These are phyloP conservation scores for Trifolium subterraneum DNA, from an alignment of 306 rosid genomes.

Conservation along the genomic window DNA sequence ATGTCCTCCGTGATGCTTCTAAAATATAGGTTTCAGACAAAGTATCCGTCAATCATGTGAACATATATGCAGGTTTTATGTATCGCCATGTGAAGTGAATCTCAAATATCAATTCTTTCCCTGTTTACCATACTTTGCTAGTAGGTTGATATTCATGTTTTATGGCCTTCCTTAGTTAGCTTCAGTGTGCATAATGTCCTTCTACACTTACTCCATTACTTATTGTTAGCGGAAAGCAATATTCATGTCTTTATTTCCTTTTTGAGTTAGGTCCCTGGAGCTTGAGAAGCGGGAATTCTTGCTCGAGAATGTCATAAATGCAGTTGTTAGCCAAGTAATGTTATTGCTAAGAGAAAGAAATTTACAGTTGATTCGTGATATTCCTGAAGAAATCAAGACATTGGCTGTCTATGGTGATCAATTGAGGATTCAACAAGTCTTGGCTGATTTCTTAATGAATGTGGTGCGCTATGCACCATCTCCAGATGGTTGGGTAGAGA, in stretches of 20 bases:
- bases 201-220: conserved; percentile 19
- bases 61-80: conserved; percentile 6
- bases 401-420: conserved; percentile 94
- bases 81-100: conserved; percentile 13
- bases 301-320: conserved; percentile 89
- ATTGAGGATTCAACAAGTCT: conserved; percentile 86
- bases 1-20: conserved; percentile 3
- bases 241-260: conserved; percentile 42
- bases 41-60: conserved; percentile 1
- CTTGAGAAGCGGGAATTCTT: conserved; percentile 85
- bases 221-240: conserved; percentile 35
- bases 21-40: background rate
- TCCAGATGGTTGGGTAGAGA: conserved; percentile 97
- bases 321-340: conserved; percentile 99
- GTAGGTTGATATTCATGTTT: conserved; percentile 30
- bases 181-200: conserved; percentile 20
- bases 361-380: conserved; percentile 91
- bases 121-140: conserved; percentile 11
- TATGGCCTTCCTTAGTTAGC: conserved; percentile 11
- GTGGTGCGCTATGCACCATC: conserved; percentile 91
- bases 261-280: conserved; percentile 75
- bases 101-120: conserved; percentile 32
- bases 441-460: conserved; percentile 91
- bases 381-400: conserved; percentile 96
- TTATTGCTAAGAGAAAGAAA: conserved; percentile 81